A percentile compares a stretch with the other conserved stretches of the same genome.
phyloP scores from a whole-genome alignment of 257 asterid genomes.

The Datura wrightii region DNA sequence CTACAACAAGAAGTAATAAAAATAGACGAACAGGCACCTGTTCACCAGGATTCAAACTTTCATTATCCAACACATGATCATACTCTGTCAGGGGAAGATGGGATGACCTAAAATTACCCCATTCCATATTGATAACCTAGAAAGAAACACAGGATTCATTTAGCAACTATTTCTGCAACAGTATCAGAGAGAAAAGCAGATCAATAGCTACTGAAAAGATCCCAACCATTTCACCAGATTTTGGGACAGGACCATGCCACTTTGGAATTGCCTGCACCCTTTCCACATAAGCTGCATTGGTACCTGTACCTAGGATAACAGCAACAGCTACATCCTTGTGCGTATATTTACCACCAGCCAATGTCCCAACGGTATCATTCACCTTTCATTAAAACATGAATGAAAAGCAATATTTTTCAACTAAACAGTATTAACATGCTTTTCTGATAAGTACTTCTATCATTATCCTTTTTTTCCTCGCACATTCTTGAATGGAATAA shows the following conservation, averaged over 20 bases:
- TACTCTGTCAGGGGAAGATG: slow-evolving; percentile 88
- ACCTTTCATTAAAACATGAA: slow-evolving; percentile 55
- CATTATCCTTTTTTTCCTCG: neutral
- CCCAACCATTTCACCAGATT: slow-evolving; percentile 88
- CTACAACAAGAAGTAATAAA: neutral
- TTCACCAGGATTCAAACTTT: slow-evolving; percentile 87
- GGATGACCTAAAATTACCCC: slow-evolving; percentile 93
- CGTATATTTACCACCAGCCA: slow-evolving; percentile 83
- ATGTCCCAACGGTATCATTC: slow-evolving; percentile 88
- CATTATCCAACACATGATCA: slow-evolving; percentile 70
- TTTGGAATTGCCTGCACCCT: slow-evolving; percentile 93
- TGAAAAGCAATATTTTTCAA: slow-evolving; percentile 24
- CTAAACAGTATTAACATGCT: neutral
- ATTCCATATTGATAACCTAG: slow-evolving; percentile 95
- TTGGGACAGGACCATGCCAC: slow-evolving; percentile 89
- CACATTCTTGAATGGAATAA: neutral
- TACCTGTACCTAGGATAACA: slow-evolving; percentile 91
- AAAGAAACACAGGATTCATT: neutral
- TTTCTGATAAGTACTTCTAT: slow-evolving; percentile 8
- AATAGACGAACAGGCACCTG: slow-evolving; percentile 52
- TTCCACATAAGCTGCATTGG: slow-evolving; percentile 90
- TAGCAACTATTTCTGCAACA: neutral
- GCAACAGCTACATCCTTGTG: slow-evolving; percentile 70
- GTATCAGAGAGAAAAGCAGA: neutral
- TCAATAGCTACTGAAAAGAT: slow-evolving; percentile 23